These are phyloP conservation scores for Isabelozyma rhagii DNA, from an alignment of 805 yeast species.

Conservation along the genomic window DNA sequence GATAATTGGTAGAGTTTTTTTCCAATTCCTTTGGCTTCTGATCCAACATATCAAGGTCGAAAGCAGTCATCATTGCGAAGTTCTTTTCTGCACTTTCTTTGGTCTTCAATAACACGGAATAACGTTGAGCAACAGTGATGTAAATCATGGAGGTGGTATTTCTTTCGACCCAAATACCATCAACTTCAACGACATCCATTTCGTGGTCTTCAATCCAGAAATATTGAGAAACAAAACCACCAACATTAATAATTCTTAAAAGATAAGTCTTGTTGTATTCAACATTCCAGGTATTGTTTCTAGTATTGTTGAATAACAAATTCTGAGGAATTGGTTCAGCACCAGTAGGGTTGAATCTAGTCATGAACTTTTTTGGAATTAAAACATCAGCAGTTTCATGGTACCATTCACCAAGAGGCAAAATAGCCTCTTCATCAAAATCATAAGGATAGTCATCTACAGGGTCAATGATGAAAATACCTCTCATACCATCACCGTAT, in stretches of 20 bases:
- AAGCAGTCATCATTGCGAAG: slow-evolving; percentile 57
- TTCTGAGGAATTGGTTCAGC: slow-evolving; percentile 80
- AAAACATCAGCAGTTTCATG: slow-evolving; percentile 51
- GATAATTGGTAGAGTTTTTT: slow-evolving; percentile 51
- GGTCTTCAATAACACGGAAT: slow-evolving; percentile 64
- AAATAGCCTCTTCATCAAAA: slow-evolving; percentile 59
- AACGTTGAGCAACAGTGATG: slow-evolving; percentile 79
- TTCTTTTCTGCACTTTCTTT: slow-evolving; percentile 43
- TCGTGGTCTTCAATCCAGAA: slow-evolving; percentile 41
- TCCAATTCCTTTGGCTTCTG: slow-evolving; percentile 54
- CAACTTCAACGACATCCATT: slow-evolving; percentile 40
- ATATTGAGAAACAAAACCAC: slow-evolving; percentile 67
- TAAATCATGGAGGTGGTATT: slow-evolving; percentile 53
- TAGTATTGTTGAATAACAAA: slow-evolving; percentile 61
- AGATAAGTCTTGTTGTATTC: slow-evolving; percentile 61
- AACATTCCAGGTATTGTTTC: slow-evolving; percentile 53
- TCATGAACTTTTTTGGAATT: slow-evolving; percentile 43
- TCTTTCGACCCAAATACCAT: slow-evolving; percentile 58
- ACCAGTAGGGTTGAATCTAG: slow-evolving; percentile 76
- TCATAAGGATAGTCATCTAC: slow-evolving; percentile 51
- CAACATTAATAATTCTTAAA: slow-evolving; percentile 62
- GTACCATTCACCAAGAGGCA: slow-evolving; percentile 63
- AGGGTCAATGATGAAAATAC: slow-evolving; percentile 68
- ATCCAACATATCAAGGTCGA: slow-evolving; percentile 71
- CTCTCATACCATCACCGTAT: slow-evolving; percentile 92